Percentiles rank a stretch among this genome's conserved stretches.
Conservation (phyloP, 257 asterid species). For the Capsicum pubescens region DNA sequence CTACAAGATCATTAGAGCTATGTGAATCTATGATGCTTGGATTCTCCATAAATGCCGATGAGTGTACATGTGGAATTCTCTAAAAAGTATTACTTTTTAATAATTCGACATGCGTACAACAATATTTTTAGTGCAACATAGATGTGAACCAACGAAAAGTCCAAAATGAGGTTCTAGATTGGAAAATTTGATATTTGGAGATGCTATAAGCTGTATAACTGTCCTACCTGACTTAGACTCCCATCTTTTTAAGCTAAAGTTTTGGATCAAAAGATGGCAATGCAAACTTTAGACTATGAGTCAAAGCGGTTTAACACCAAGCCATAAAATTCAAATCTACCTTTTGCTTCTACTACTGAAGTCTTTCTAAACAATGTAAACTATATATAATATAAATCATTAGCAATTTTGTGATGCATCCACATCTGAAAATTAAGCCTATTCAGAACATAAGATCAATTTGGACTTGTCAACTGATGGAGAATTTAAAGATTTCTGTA, state of each 20-base stretch:
- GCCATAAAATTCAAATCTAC: slow-evolving; percentile 47
- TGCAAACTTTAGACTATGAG: slow-evolving; percentile 33
- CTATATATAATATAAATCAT: slow-evolving; percentile 32
- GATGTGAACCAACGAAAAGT: not conserved
- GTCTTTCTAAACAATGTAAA: slow-evolving; percentile 23
- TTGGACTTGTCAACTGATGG: slow-evolving; percentile 6
- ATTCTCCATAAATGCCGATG: not conserved
- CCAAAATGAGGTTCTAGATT: not conserved
- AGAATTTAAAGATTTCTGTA: slow-evolving; percentile 34
- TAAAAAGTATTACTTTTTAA: no score
- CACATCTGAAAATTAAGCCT: not conserved
- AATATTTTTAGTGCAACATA: not conserved
- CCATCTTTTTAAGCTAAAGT: slow-evolving; percentile 28
- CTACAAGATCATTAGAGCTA: not conserved
- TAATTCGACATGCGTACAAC: not conserved
- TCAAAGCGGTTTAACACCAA: slow-evolving; percentile 72
- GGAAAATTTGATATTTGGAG: not conserved
- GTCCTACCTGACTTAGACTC: slow-evolving; percentile 35
- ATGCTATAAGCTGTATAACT: slow-evolving; percentile 16
- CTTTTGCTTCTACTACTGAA: slow-evolving; percentile 36
- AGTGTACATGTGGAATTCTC: not conserved
- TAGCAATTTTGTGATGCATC: not conserved
- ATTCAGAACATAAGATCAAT: not conserved
- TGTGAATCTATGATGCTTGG: not conserved
- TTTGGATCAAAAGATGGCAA: slow-evolving; percentile 28